Percentiles rank a stretch among this genome's conserved stretches.
Conservation (phyloP, 2,329 filamentous ascomycete species). For the Diplodia seriata region DNA sequence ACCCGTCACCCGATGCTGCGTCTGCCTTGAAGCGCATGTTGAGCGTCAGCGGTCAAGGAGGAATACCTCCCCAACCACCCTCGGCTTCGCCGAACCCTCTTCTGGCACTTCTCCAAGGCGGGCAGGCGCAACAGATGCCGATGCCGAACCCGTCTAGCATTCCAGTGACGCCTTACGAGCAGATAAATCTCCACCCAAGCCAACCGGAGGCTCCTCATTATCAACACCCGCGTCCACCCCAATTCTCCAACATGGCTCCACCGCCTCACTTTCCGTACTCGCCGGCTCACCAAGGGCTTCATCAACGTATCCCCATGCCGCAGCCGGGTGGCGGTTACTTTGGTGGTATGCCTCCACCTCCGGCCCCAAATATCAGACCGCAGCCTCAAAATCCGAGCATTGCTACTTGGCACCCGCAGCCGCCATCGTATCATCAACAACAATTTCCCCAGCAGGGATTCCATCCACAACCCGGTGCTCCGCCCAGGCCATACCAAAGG, state of each 20-base stretch:
- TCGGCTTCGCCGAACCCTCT: conserved; percentile 54
- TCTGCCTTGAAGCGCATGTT: conserved; percentile 60
- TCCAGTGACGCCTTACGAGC: conserved; percentile 60
- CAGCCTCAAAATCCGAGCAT: conserved; percentile 38
- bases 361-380: conserved; percentile 34
- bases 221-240: conserved; percentile 61
- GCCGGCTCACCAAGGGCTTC: conserved; percentile 44
- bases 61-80: background rate
- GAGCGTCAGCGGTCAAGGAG: conserved; percentile 48
- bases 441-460: conserved; percentile 14
- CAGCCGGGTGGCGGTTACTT: conserved; percentile 20
- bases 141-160: background rate
- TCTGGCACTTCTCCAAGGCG: conserved; percentile 61
- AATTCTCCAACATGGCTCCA: conserved; percentile 55
- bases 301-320: conserved; percentile 15
- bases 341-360: conserved; percentile 24
- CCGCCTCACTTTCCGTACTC: conserved; percentile 59
- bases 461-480: conserved; percentile 36
- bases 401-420: conserved; percentile 32
- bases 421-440: conserved; percentile 33
- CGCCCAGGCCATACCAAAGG: conserved; percentile 54
- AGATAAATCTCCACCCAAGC: conserved; percentile 57
- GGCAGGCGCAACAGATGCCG: conserved; percentile 30
- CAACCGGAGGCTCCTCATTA: conserved; percentile 65
- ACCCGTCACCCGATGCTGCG: conserved; percentile 53